Evolutionary conservation across 192 early-diverging fungal species (phyloP).

Genomic region (Coemansia sp.): DNA sequence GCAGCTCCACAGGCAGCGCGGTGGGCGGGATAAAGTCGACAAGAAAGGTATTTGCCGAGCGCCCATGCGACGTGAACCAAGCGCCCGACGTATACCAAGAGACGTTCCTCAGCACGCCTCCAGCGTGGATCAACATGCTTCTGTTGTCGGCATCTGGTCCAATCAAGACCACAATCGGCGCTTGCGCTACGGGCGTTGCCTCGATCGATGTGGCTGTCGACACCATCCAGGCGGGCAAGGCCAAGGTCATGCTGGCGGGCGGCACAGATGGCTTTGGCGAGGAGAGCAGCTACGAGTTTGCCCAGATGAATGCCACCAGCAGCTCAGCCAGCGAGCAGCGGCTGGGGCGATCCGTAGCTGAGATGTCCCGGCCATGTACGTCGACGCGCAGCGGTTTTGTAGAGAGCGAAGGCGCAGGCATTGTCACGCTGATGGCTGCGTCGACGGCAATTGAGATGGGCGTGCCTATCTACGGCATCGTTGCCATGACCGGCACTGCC

Average conservation of each 20-base stretch:
- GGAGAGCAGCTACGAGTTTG: conserved; percentile 95
- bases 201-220: conserved; percentile 94
- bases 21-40: conserved; percentile 85
- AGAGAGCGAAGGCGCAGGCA: conserved; percentile 92
- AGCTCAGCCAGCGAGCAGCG: conserved; percentile 81
- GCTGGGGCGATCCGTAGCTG: conserved; percentile 78
- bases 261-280: conserved; percentile 93
- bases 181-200: conserved; percentile 90
- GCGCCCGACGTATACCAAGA: conserved; percentile 95
- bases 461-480: conserved; percentile 88
- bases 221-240: conserved; percentile 87
- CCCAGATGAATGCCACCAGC: conserved; percentile 98
- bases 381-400: conserved; percentile 91
- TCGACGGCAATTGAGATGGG: conserved; percentile 88
- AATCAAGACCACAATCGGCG: conserved; percentile 79
- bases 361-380: conserved; percentile 93
- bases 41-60: conserved; percentile 78
- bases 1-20: conserved; percentile 88
- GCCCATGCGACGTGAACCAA: conserved; percentile 77
- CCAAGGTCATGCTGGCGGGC: conserved; percentile 92
- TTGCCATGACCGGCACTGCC: conserved; percentile 87
- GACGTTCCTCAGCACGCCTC: conserved; percentile 65
- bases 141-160: conserved; percentile 93
- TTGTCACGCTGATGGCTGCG: conserved; percentile 90
- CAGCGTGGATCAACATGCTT: conserved; percentile 98